Base-by-base conservation (phyloP, 768 basidiomycete genomes). In the Amanita phalloides region DNA sequence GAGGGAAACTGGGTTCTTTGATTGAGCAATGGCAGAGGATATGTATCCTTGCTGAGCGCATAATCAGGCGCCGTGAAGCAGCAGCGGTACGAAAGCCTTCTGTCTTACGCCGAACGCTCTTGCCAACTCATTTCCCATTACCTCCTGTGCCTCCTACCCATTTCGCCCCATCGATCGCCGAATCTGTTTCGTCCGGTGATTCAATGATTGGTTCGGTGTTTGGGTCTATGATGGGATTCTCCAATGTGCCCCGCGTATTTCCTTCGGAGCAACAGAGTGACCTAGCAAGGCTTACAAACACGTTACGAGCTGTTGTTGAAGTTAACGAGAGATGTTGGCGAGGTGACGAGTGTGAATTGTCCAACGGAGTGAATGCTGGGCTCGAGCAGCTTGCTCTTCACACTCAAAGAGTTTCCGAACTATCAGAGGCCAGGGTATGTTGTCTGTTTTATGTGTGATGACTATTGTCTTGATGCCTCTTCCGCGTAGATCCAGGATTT, bases 1-100 rank as follows among this genome's bases (percentile, higher is more conserved):
- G 90, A 47, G 74, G 77, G 43, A 87, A 81, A 64, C 68, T 95
- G n/a, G 75, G 70, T 41, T 72, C 80, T 2, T 70, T 95, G 37
- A 86, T 97, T 53, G 91, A 91, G 54, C 84, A 89, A 55, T 96
- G 93, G 90, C 89, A 93, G 60, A 84, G 86, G 60, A 83, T 97
- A 62, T 90, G 89, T 64, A 69, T 89, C 51, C 75, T 92, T 50
- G 78, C 84, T 17, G 95, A 98, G 68, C 85, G 92, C 55, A 78
- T 90, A 56, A 78, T 95, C 50, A 90, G 85, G 67, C 81, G 94
- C 68, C 81, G 90, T 61, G 88, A 94, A 75, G 86, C 90, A 69
- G 86, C 88, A 72, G 85, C 88, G 76, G 90, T 88, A 86, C 79
- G 89, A 73, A 68, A 65, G 67, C 71, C 72, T 71, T 72, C 80